Evolutionary conservation across 306 rosid species (phyloP), one percentile per base, ranked within the genome.

Genomic region (Dryas drummondii): DNA sequence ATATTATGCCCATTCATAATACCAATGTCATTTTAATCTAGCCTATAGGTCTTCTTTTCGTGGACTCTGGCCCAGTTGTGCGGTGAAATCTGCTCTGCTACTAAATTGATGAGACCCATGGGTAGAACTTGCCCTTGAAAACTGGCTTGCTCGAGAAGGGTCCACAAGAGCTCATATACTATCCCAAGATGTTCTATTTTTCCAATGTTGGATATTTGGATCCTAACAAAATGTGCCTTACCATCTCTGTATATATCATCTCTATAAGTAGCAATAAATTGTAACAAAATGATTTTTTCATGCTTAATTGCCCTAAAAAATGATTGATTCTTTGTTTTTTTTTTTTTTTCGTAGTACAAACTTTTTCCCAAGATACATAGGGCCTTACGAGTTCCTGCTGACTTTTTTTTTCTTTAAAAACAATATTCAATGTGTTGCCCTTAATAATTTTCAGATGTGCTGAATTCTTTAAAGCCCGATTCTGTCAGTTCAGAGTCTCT

Each of bases 391-490:
- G 56, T 63, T 42, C 52, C 44, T 74, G 26, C 40, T 68, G 58
- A 66, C 47, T 14, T 52, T 66, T 37, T 37, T 40, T 60, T 27
- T 2, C 37, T 58, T 60, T 32, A 7, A 0, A 22, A 57, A 22
- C 5, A 17, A 53, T 17, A 17, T 1, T 12, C 9, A 17, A n/a
- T 40, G 40, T 40, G 15, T 72, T 66, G 37, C 47, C 86, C 91
- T 91, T 93, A 63, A 88, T 75, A 74, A 71, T 83, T 62, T 58
- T 72, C 88, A 93, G 97, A 91, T 88, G 76, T 86, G 62, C 88
- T 91, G 68, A 72, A 81, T 83, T 89, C 86, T 57, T 61, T 84
- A 55, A 83, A 78, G 84, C 87, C 96, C 52, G 90, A 89, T 80
- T 53, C 81, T 78, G 77, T 78, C 53, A 71, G 78, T 66, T 84